Conservation (phyloP, 805 yeast species). For the Candida ortonii region DNA sequence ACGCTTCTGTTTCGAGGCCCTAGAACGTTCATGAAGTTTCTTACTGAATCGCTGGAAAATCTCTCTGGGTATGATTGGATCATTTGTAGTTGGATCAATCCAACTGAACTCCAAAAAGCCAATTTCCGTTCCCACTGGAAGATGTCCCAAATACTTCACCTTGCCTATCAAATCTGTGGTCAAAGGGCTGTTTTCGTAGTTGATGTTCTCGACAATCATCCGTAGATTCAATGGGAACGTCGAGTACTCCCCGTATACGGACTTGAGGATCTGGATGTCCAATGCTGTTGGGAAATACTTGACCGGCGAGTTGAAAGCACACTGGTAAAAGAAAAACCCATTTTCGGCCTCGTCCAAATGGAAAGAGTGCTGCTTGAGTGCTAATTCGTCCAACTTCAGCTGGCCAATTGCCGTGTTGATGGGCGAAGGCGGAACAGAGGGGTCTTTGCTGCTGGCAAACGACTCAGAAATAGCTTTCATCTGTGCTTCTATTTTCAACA, state of each 20-base stretch:
- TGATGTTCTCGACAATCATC: slow-evolving; percentile 66
- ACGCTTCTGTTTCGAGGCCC: slow-evolving; percentile 45
- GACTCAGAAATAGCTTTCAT: slow-evolving; percentile 39
- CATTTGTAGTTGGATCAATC: slow-evolving; percentile 35
- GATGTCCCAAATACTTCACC: slow-evolving; percentile 71
- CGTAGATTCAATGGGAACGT: slow-evolving; percentile 65
- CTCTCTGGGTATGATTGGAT: slow-evolving; percentile 38
- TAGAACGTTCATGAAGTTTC: slow-evolving; percentile 58
- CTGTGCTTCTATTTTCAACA: slow-evolving; percentile 48
- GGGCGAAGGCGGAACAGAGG: slow-evolving; percentile 5
- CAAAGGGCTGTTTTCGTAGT: slow-evolving; percentile 51
- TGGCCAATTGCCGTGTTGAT: slow-evolving; percentile 8
- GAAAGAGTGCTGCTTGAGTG: slow-evolving; percentile 17
- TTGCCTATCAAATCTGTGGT: slow-evolving; percentile 56
- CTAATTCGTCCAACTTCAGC: slow-evolving; percentile 17
- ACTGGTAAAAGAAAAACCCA: slow-evolving; percentile 71
- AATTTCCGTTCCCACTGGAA: slow-evolving; percentile 81
- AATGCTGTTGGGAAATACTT: slow-evolving; percentile 71
- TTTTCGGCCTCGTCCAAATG: slow-evolving; percentile 30
- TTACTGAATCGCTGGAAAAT: slow-evolving; percentile 45
- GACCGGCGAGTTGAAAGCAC: slow-evolving; percentile 60
- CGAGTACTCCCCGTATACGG: slow-evolving; percentile 59
- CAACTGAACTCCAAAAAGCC: slow-evolving; percentile 87
- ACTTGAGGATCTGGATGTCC: slow-evolving; percentile 70
- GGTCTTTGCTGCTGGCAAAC: slow-evolving; percentile 18